Percentiles rank a stretch among this genome's conserved stretches.
These are phyloP conservation scores for Mycena kentingensis DNA, from an alignment of 768 basidiomycete species.

Conservation along the genomic window DNA sequence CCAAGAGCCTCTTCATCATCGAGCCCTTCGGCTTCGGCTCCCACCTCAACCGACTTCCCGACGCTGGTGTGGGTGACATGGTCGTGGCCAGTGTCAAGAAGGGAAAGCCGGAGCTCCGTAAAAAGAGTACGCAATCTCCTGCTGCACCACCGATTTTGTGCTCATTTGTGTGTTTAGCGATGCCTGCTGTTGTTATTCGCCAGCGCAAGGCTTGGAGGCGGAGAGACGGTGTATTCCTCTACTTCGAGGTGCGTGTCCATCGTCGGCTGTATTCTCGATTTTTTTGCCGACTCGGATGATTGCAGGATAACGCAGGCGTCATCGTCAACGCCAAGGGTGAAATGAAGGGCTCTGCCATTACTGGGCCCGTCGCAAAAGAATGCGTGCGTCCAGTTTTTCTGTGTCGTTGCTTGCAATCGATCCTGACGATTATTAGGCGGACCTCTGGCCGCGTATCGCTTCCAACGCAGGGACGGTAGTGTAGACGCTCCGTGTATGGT, in stretches of 20 bases:
- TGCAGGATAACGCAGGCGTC: slow-evolving; percentile 90
- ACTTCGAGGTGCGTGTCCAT: slow-evolving; percentile 89
- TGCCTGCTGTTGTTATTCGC: slow-evolving; percentile 96
- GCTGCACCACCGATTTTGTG: not conserved
- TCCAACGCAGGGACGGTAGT: slow-evolving; percentile 99
- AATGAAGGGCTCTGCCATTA: slow-evolving; percentile 99
- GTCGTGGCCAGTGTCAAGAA: slow-evolving; percentile 98
- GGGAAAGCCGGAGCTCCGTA: slow-evolving; percentile 99
- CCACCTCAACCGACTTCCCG: slow-evolving; percentile 95
- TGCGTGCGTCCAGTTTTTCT: slow-evolving; percentile 62
- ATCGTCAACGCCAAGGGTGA: slow-evolving; percentile 99
- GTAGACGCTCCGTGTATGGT: slow-evolving; percentile 39
- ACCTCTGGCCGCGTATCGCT: slow-evolving; percentile 99
- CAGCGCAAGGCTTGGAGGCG: slow-evolving; percentile 99
- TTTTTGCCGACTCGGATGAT: not conserved
- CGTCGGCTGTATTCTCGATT: not conserved
- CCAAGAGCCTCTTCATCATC: slow-evolving; percentile 93
- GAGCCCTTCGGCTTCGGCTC: slow-evolving; percentile 96
- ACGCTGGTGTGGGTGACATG: slow-evolving; percentile 95
- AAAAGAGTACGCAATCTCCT: slow-evolving; percentile 80
- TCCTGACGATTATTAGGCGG: slow-evolving; percentile 71
- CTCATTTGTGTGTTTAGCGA: slow-evolving; percentile 53
- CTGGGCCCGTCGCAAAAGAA: slow-evolving; percentile 99
- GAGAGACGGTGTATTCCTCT: slow-evolving; percentile 97
- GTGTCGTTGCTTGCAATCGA: slow-evolving; percentile 2